A percentile compares a stretch with the other conserved stretches of the same genome.
Evolutionary conservation across 352 stramenopile species (phyloP).

Genomic region (Globisporangium camurandrum): DNA sequence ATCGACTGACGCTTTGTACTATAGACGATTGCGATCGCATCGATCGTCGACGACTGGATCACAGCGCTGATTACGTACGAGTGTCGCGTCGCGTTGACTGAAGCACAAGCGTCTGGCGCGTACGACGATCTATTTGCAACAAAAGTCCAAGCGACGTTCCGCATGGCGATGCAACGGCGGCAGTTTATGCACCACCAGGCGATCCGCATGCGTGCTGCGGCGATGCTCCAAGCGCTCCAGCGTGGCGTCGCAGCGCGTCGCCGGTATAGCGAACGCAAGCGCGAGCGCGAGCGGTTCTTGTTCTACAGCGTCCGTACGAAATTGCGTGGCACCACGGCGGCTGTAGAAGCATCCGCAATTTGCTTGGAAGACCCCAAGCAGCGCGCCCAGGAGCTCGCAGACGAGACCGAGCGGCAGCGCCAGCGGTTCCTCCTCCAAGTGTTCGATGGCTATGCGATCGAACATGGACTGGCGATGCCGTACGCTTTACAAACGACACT

Average conservation of each 20-base stretch:
- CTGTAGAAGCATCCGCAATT: not conserved
- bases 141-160: constrained; percentile 61
- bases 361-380: constrained; percentile 36
- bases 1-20: not conserved
- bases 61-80: constrained; percentile 42
- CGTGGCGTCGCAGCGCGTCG: constrained; percentile 47
- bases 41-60: constrained; percentile 60
- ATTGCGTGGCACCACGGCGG: constrained; percentile 25
- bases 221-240: constrained; percentile 61
- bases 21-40: constrained; percentile 36
- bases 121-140: constrained; percentile 62
- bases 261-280: constrained; percentile 44
- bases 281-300: constrained; percentile 50
- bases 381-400: constrained; percentile 25
- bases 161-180: constrained; percentile 61
- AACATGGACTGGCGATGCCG: constrained; percentile 27
- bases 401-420: constrained; percentile 31
- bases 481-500: constrained; percentile 27
- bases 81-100: constrained; percentile 41
- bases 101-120: constrained; percentile 47
- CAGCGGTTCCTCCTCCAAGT: constrained; percentile 66
- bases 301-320: constrained; percentile 67
- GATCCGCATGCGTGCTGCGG: constrained; percentile 38
- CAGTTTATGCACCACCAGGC: constrained; percentile 37
- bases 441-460: constrained; percentile 36